Evolutionary conservation across 2,329 filamentous ascomycete genomes (phyloP), one percentile per base, ranked within the genome.

Genomic region (Penicillium crustosum): DNA sequence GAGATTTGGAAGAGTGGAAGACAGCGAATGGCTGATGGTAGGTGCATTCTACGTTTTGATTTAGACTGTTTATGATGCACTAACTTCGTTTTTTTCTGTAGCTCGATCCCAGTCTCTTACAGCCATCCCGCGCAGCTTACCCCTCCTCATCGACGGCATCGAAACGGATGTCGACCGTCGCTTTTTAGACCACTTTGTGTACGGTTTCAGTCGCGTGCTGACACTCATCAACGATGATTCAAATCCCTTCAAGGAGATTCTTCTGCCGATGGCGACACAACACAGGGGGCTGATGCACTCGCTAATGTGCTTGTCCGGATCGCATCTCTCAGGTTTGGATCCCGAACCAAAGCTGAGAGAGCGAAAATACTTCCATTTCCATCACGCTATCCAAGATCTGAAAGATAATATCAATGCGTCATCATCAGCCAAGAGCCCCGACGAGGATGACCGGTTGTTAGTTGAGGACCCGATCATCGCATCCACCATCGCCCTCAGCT

Each of bases 251-350:
- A 90, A 90, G 69, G 89, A 91, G 63, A 88, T 94, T 64, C 79
- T 96, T 36, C 80, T 96, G 3, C 90, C 90, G 1, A 89, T 95
- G 78, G 91, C 92, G 3, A 86, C 90, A 42, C 82, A 87, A 59
- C 88, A 96, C 70, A 83, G 86, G 61, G 91, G 91, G 13, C 79
- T 96, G 52, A 96, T 96, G 91, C 92, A 96, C 72, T 94, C 91
- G 12, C 86, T 96, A 49, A 82, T 96, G 53, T 91, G 90, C 44
- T 81, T 96, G 9, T 90, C 91, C 38, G 90, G 90, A 65, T 91
- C 87, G 59, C 91, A 96, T 67, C 73, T 86, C 52, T 80, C 81
- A n/a, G 79, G 79, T 9, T 72, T 81, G 15, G 79, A 79, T 58
- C 79, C 80, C 1, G 79, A 80, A 53, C 76, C 78, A 39, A 78